These are phyloP conservation scores for Apiotrichum domesticum DNA, from an alignment of 1,284 basidiomycete genomes.

Conservation along the genomic window DNA sequence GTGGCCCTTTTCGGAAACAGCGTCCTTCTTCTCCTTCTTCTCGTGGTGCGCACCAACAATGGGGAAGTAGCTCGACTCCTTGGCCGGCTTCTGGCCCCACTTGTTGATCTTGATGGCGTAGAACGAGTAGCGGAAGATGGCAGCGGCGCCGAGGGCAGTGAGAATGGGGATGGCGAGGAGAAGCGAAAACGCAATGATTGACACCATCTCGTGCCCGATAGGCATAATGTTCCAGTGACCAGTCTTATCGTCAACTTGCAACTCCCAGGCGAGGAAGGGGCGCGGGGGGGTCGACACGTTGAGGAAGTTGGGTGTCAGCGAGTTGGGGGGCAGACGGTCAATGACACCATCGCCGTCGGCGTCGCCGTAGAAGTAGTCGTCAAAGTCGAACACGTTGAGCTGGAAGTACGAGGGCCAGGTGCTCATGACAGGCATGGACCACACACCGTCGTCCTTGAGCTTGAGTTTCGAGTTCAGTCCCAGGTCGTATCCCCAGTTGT, in stretches of 20 bases:
- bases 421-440: slow-evolving; percentile 60
- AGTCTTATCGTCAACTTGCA: slow-evolving; percentile 67
- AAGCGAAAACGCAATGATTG: slow-evolving; percentile 76
- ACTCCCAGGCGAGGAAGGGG: slow-evolving; percentile 71
- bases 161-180: slow-evolving; percentile 72
- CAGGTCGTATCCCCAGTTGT: slow-evolving; percentile 80
- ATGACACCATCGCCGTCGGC: slow-evolving; percentile 75
- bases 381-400: slow-evolving; percentile 78
- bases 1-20: slow-evolving; percentile 37
- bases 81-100: slow-evolving; percentile 66
- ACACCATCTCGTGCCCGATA: slow-evolving; percentile 69
- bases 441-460: slow-evolving; percentile 54
- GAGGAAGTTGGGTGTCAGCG: slow-evolving; percentile 69
- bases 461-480: slow-evolving; percentile 65
- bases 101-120: slow-evolving; percentile 90
- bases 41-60: slow-evolving; percentile 51
- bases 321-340: slow-evolving; percentile 82
- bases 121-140: slow-evolving; percentile 89
- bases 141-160: slow-evolving; percentile 71
- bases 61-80: slow-evolving; percentile 48
- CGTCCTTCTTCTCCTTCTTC: slow-evolving; percentile 29
- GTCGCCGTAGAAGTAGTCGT: slow-evolving; percentile 86
- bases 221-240: slow-evolving; percentile 72
- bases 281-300: slow-evolving; percentile 63
- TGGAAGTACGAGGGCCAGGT: slow-evolving; percentile 81